Evolutionary conservation across 768 basidiomycete genomes (phyloP), one percentile per base, ranked within the genome.

Genomic region (Rhizopogon sp.): DNA sequence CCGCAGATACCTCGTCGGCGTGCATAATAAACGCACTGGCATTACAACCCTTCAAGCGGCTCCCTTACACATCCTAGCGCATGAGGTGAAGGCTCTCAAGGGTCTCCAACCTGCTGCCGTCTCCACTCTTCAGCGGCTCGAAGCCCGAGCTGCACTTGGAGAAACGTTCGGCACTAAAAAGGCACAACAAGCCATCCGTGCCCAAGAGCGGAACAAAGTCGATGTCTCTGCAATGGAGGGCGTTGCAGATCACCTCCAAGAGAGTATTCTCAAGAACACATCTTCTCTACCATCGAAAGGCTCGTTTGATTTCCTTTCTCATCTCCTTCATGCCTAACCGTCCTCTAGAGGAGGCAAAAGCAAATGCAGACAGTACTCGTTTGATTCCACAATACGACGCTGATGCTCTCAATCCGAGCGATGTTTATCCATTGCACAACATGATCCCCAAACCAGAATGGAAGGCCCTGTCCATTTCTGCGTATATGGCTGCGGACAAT

Each of bases 131-230:
- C 61, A 76, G 45, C 79, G 84, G 56, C 72, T 79, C 40, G 78
- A 85, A 50, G 87, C 86, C 14, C 79, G 86, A 41, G 89, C 81
- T 53, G 77, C 82, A n/a, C 81, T 99, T 1, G 94, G 96, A 33
- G 87, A 93, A 68, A 83, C 89, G 1, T 99, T 99, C 60, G 96
- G 96, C 20, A 96, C 94, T 25, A 91, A 93, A 73, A 98, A 97
- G 67, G 92, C 93, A 43, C 88, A 92, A 69, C 82, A 83, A 9
- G 85, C 83, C 29, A 94, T 98, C 64, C 82, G 82, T 51, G 88
- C 93, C 4, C 81, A 80, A 52, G 93, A 95, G 70, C 81, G 96
- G 59, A 96, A 95, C 72, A 85, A 85, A 67, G 85, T 99, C 39
- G 93, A 97, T 72, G 83, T 90, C 17, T 75, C 78, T 55, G 92